phyloP scores from a whole-genome alignment of 176 grass and related monocot genomes.

The Triticum aestivum region IWGSC_CS_RefSeq_v2.1 NC_057808.1:411624361-411624860 shows the following conservation, averaged over 20 bases:
- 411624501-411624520: not conserved
- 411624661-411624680: not conserved
- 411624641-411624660: not conserved
- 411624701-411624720: constrained; percentile 17
- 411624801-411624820: constrained; percentile 98
- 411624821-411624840: constrained; percentile 96
- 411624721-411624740: constrained; percentile 79
- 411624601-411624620: not conserved
- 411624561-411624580: not conserved
- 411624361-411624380: constrained; percentile 46
- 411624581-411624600: not conserved
- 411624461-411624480: not conserved
- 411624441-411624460: not conserved
- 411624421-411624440: constrained; percentile 59
- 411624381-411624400: constrained; percentile 98
- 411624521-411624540: not conserved
- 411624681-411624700: constrained; percentile 10
- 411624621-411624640: not conserved
- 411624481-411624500: not conserved
- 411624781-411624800: constrained; percentile 90
- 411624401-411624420: constrained; percentile 98
- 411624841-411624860: constrained; percentile 74
- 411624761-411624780: constrained; percentile 97
- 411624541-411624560: not conserved
- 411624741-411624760: constrained; percentile 99